phyloP scores from a whole-genome alignment of 2,329 filamentous ascomycete genomes.

The Aspergillus cejpii region DNA sequence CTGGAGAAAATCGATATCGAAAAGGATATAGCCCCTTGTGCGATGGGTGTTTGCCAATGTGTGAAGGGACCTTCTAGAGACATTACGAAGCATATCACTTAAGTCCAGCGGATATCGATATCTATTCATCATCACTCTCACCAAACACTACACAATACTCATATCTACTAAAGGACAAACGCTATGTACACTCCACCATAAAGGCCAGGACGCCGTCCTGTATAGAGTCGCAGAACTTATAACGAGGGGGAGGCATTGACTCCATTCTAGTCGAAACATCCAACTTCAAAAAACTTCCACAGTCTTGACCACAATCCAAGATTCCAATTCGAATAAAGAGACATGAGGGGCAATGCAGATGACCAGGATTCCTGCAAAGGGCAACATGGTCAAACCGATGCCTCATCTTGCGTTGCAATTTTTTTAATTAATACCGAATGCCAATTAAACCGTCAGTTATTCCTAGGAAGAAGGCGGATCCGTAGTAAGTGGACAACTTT shows the following conservation, averaged over 20 bases:
- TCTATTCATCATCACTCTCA: neutral
- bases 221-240: neutral
- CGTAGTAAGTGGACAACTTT: too few relatives aligned
- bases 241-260: too few relatives aligned
- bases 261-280: too few relatives aligned
- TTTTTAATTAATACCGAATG: neutral
- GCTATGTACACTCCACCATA: neutral
- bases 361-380: too few relatives aligned
- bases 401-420: neutral
- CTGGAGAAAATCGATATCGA: constrained; percentile 45
- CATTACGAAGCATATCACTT: neutral
- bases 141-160: neutral
- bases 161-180: neutral
- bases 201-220: neutral
- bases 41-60: constrained; percentile 35
- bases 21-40: constrained; percentile 40
- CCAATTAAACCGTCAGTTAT: neutral
- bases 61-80: constrained; percentile 8
- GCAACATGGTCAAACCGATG: too few relatives aligned
- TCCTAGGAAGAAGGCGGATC: too few relatives aligned
- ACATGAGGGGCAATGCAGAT: too few relatives aligned
- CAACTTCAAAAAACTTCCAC: too few relatives aligned
- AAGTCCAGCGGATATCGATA: neutral
- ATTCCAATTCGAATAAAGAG: too few relatives aligned
- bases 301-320: too few relatives aligned